Conservation (phyloP, 345 rosid species). For the Clausena lansium region DNA sequence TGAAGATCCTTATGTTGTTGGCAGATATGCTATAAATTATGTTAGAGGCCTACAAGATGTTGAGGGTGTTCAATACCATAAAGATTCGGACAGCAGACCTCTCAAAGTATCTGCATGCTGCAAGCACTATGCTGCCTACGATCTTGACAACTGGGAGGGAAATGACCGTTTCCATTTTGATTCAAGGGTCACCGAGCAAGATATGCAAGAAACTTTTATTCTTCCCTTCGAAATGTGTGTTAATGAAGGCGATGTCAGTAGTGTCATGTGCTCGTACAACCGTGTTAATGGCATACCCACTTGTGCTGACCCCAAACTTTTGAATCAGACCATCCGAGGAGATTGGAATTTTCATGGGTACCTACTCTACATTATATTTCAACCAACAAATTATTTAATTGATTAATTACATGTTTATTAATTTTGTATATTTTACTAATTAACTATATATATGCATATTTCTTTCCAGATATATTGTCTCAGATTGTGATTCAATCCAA, state of each 20-base stretch:
- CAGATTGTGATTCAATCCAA: slow-evolving; percentile 54
- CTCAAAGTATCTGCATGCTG: slow-evolving; percentile 47
- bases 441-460: not conserved
- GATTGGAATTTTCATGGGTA: slow-evolving; percentile 63
- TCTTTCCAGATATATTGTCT: slow-evolving; percentile 46
- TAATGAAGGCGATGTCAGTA: slow-evolving; percentile 47
- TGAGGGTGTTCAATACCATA: not conserved
- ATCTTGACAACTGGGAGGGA: slow-evolving; percentile 42
- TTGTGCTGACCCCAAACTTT: slow-evolving; percentile 41
- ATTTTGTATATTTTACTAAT: not conserved
- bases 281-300: slow-evolving; percentile 44
- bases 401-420: not conserved
- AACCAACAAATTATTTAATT: too few species aligned
- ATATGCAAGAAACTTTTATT: slow-evolving; percentile 35
- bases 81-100: slow-evolving; percentile 30
- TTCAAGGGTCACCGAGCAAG: slow-evolving; percentile 40
- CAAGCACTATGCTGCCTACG: slow-evolving; percentile 46
- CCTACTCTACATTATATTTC: not conserved
- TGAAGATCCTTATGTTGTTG: slow-evolving; percentile 45
- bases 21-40: slow-evolving; percentile 36
- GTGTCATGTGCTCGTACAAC: slow-evolving; percentile 52
- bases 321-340: slow-evolving; percentile 36
- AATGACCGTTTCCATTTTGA: slow-evolving; percentile 26
- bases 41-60: slow-evolving; percentile 54
- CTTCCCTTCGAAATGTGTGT: slow-evolving; percentile 45